Evolutionary conservation across 345 rosid species (phyloP), one percentile per base, ranked within the genome.

Genomic region (Pistacia vera): DNA sequence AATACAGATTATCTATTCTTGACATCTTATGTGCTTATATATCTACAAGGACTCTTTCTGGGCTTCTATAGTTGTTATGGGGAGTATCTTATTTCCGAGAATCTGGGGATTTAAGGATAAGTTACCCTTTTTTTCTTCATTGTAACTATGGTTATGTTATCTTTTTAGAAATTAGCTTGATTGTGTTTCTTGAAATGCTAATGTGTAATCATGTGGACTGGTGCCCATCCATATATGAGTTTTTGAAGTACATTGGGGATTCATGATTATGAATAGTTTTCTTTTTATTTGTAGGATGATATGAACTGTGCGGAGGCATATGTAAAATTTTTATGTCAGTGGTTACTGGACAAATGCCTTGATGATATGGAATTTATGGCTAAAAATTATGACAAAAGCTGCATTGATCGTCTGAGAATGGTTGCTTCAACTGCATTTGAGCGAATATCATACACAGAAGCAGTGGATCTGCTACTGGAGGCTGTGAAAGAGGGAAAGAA

Each of bases 231-330:
- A 38, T 36, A 17, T 13, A 57, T 36, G 11, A 36, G 9, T 33
- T 36, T 70, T 70, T 0, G 2, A 69, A 52, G 4, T 52, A 10
- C 58, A 69, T 16, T 36, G 36, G 12, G 12, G n/a, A 54, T 12
- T 6, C 8, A 10, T 35, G 44, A 63, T 51, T 49, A 17, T 9
- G 28, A 22, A 20, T 25, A 35, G 52, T 57, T 49, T 1, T 57
- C 59, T 51, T 77, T 30, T 16, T 60, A 58, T 79, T 68, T 86
- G 79, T 79, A 95, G 98, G 94, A 93, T 77, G 96, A 92, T 83
- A 95, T 95, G 98, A 92, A 93, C 82, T 95, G 98, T 76, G 99
- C 99, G 0, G 99, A 95, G 88, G 97, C 98, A 28, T 95, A 93
- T 66, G 98, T 95, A 71, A 91, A 74, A 72, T 93, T 85, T 75